Conservation (phyloP, 2,329 filamentous ascomycete genomes). For the Harringtonia lauricola region DNA sequence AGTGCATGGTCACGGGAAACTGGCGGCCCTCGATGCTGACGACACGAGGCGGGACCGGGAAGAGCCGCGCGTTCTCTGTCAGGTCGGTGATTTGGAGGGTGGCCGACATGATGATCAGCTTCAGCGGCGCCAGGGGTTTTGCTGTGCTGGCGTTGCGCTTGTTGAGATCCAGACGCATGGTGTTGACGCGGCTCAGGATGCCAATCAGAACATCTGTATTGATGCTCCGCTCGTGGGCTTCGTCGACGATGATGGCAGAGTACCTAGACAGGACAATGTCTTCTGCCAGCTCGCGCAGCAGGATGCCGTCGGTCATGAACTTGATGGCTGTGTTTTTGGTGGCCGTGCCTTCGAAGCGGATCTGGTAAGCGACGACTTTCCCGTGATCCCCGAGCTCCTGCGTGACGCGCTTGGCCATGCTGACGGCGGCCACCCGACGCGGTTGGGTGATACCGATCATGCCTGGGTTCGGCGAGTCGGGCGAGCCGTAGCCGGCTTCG, state of each 20-base stretch:
- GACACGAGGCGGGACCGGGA: constrained; percentile 67
- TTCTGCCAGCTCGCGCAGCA: constrained; percentile 81
- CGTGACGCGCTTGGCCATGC: constrained; percentile 86
- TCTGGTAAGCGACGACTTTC: constrained; percentile 80
- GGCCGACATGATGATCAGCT: constrained; percentile 96
- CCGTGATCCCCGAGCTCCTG: constrained; percentile 72
- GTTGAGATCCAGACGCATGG: constrained; percentile 60
- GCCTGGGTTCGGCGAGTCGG: constrained; percentile 68
- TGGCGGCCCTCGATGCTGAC: constrained; percentile 87
- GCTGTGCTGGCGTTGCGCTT: constrained; percentile 16
- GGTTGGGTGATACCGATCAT: constrained; percentile 95
- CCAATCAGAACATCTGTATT: constrained; percentile 98
- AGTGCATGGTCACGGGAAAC: constrained; percentile 82
- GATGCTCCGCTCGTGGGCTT: constrained; percentile 92
- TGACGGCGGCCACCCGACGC: constrained; percentile 86
- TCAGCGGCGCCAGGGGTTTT: constrained; percentile 61
- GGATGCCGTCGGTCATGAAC: constrained; percentile 97
- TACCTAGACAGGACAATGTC: constrained; percentile 86
- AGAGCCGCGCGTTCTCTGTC: constrained; percentile 71
- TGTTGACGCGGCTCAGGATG: constrained; percentile 88
- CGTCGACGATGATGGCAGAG: constrained; percentile 88
- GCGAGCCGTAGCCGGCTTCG: constrained; percentile 81
- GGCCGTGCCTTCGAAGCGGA: constrained; percentile 83
- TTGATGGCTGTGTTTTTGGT: constrained; percentile 79
- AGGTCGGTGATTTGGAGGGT: constrained; percentile 87